Evolutionary conservation across 768 basidiomycete species (phyloP), one percentile per base, ranked within the genome.

Genomic region (Phanerochaete carnosa): DNA sequence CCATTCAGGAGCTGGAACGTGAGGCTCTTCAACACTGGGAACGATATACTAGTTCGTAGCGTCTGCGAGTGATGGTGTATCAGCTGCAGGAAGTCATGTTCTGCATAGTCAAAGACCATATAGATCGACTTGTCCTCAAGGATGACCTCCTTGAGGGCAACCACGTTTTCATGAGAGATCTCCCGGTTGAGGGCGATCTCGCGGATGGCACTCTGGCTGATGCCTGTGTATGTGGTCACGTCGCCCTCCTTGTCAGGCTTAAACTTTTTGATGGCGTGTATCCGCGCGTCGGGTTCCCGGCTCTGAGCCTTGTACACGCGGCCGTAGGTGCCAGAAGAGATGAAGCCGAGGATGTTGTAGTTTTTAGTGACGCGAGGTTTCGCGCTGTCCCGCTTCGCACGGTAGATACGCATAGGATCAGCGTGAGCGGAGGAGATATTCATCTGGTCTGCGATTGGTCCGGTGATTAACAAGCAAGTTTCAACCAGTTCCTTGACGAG

Each of bases 231-330:
- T 0, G 94, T 94, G 55, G 90, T 77, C 0, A 95, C 87, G 70
- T 98, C 97, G 23, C 96, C 96, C 76, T 99, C 97, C 74, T 98
- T 98, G 81, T 99, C 97, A 0, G 96, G 97, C 71, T 99, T 99
- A 80, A 98, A 98, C 74, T 98, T 99, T 80, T 99, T 99, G 77
- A 99, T 98, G 6, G 97, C 97, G 66, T 95, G 90, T 50, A 96
- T 81, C 63, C 77, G 79, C 2, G 80, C 84, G 45, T 88, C 86
- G 2, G 85, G 81, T 13, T 87, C 89, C 49, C 83, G 78, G 68
- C 89, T 90, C 69, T 87, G 84, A 0, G 95, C 97, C 73, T 98
- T 98, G 84, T 98, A 99, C 1, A 98, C 97, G n/a, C 95, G 82
- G 1, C 97, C 97, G 70, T 98, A 98, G 0, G 96, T 98, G 22